A percentile compares a stretch with the other conserved stretches of the same genome.
phyloP scores from a whole-genome alignment of 1,284 basidiomycete species.

The Heterobasidion occidentale region DNA sequence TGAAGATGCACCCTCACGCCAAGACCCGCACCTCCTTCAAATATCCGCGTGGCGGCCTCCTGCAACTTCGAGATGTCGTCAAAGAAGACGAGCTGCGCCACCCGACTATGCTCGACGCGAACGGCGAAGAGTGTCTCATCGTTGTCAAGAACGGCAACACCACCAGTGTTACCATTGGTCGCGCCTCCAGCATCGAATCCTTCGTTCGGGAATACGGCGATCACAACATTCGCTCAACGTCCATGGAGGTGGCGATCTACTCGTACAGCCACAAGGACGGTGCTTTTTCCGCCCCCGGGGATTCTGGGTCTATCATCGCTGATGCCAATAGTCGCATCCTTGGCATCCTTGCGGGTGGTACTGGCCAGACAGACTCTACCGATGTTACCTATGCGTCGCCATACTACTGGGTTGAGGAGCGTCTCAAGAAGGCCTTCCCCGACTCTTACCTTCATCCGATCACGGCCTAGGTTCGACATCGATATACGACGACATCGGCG shows the following conservation, averaged over 20 bases:
- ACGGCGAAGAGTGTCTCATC: slow-evolving; percentile 15
- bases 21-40: neutral
- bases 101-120: slow-evolving; percentile 16
- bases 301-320: slow-evolving; percentile 17
- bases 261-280: slow-evolving; percentile 10
- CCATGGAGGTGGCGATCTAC: slow-evolving; percentile 12
- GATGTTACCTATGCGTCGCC: slow-evolving; percentile 14
- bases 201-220: slow-evolving; percentile 11
- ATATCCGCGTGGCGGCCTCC: slow-evolving; percentile 21
- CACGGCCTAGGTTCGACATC: neutral
- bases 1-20: neutral
- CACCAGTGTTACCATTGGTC: slow-evolving; percentile 22
- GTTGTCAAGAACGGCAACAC: slow-evolving; percentile 21
- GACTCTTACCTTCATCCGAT: slow-evolving; percentile 5
- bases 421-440: slow-evolving; percentile 9
- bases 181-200: slow-evolving; percentile 14
- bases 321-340: slow-evolving; percentile 8
- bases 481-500: neutral
- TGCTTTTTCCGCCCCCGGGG: slow-evolving; percentile 14
- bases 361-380: slow-evolving; percentile 5
- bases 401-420: slow-evolving; percentile 7
- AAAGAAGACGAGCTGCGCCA: slow-evolving; percentile 15
- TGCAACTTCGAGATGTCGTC: slow-evolving; percentile 17
- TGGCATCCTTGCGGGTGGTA: slow-evolving; percentile 15
- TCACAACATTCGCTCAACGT: slow-evolving; percentile 2